Percentiles rank a stretch among this genome's conserved stretches.
Evolutionary conservation across 1,284 basidiomycete species (phyloP).

Genomic region (Schizopora paradoxa): DNA sequence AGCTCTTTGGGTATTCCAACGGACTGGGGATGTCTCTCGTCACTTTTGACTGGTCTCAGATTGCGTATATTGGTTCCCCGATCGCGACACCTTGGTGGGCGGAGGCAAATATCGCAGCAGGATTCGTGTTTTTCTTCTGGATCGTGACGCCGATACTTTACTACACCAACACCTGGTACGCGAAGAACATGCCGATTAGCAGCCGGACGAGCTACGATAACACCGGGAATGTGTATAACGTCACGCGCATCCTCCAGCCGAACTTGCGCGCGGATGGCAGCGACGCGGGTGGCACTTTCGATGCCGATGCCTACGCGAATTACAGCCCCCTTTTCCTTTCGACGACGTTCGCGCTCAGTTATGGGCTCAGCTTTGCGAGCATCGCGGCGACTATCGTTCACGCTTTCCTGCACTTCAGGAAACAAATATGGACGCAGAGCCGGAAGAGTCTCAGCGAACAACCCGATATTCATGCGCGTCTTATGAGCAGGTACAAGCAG

Average conservation of each 20-base stretch:
- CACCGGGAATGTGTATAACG: slow-evolving; percentile 33
- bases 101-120: slow-evolving; percentile 75
- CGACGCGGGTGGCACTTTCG: slow-evolving; percentile 67
- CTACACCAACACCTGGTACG: slow-evolving; percentile 34
- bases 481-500: slow-evolving; percentile 75
- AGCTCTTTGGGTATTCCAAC: slow-evolving; percentile 66
- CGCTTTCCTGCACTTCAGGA: slow-evolving; percentile 76
- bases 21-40: slow-evolving; percentile 37
- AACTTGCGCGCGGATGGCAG: slow-evolving; percentile 52
- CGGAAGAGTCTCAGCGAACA: slow-evolving; percentile 64
- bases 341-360: slow-evolving; percentile 57
- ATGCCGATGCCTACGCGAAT: slow-evolving; percentile 43
- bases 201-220: slow-evolving; percentile 27
- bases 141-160: slow-evolving; percentile 58
- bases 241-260: slow-evolving; percentile 38
- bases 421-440: slow-evolving; percentile 65
- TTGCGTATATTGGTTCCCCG: slow-evolving; percentile 56
- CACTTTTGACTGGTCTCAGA: slow-evolving; percentile 71
- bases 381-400: slow-evolving; percentile 65
- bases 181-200: slow-evolving; percentile 34
- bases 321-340: slow-evolving; percentile 66
- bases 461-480: slow-evolving; percentile 76
- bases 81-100: slow-evolving; percentile 67
- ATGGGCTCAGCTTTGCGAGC: slow-evolving; percentile 57
- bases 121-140: slow-evolving; percentile 77